Conservation (phyloP, 805 yeast species). For the Teunomyces tritomae region DNA sequence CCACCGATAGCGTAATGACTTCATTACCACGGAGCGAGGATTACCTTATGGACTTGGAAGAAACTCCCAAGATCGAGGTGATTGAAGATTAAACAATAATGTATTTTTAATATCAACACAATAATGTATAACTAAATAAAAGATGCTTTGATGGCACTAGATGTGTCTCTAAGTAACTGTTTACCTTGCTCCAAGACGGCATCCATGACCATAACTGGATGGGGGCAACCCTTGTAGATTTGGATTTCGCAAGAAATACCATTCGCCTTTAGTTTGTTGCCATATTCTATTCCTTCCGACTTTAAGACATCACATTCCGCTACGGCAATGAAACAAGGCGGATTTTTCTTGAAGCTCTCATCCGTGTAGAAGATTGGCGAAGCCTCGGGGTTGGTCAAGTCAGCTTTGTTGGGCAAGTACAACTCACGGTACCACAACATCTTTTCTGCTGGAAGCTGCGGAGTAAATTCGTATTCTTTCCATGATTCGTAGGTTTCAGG, state of each 20-base stretch:
- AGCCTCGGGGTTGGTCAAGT: constrained; percentile 29
- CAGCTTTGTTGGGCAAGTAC: constrained; percentile 35
- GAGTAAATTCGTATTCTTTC: constrained; percentile 36
- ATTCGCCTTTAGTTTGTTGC: constrained; percentile 33
- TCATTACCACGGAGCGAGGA: constrained; percentile 7
- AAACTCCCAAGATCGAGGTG: constrained; percentile 16
- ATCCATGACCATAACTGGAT: constrained; percentile 51
- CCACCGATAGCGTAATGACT: constrained; percentile 31
- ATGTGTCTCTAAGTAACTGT: constrained; percentile 29
- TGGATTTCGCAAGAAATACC: constrained; percentile 34
- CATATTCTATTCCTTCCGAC: constrained; percentile 44
- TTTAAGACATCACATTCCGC: constrained; percentile 46
- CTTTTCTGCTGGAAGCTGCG: constrained; percentile 45
- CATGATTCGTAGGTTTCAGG: constrained; percentile 34
- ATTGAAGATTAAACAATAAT: not conserved
- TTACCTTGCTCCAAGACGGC: constrained; percentile 33
- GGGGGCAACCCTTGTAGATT: constrained; percentile 44
- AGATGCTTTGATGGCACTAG: constrained; percentile 27
- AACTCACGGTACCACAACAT: constrained; percentile 45
- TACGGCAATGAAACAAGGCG: constrained; percentile 42
- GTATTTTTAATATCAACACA: not conserved
- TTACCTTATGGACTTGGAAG: constrained; percentile 18
- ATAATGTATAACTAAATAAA: constrained; percentile 12
- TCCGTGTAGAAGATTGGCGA: constrained; percentile 42
- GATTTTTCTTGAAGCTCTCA: constrained; percentile 35